Percentiles rank a stretch among this genome's conserved stretches.
Evolutionary conservation across 352 stramenopile genomes (phyloP).

Genomic region (Phytopythium cucurbitacearum): DNA sequence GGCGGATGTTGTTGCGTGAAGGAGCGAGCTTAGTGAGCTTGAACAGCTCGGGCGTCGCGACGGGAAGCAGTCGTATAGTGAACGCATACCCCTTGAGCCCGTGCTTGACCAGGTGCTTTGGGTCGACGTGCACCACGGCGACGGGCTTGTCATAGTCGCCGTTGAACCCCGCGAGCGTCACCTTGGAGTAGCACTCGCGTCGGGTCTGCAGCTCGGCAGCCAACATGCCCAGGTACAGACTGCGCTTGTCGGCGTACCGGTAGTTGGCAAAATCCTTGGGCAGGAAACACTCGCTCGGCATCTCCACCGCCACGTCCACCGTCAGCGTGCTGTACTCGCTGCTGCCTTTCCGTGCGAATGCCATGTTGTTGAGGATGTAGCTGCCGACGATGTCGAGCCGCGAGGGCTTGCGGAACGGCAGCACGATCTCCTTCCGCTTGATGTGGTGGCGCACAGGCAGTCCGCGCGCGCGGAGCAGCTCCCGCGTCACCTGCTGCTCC

Average conservation of each 20-base stretch:
- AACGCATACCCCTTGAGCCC: conserved; percentile 51
- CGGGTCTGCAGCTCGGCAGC: conserved; percentile 45
- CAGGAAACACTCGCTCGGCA: conserved; percentile 76
- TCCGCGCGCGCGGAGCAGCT: conserved; percentile 48
- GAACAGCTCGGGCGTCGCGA: conserved; percentile 66
- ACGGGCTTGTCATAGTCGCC: conserved; percentile 81
- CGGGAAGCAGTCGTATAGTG: conserved; percentile 68
- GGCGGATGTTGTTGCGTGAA: conserved; percentile 82
- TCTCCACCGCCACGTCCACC: conserved; percentile 82
- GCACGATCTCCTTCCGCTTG: conserved; percentile 82
- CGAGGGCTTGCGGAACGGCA: conserved; percentile 73
- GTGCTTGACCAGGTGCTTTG: conserved; percentile 29
- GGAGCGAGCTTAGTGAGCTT: conserved; percentile 77
- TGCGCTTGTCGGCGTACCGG: conserved; percentile 87
- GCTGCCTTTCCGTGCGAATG: conserved; percentile 46
- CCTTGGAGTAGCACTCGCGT: conserved; percentile 36
- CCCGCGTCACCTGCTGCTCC: conserved; percentile 72
- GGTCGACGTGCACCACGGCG: conserved; percentile 43
- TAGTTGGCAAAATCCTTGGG: conserved; percentile 90
- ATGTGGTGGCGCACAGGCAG: conserved; percentile 68
- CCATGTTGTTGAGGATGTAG: conserved; percentile 85
- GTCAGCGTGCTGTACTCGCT: conserved; percentile 52
- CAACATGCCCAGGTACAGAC: conserved; percentile 82
- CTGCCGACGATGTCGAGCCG: conserved; percentile 83
- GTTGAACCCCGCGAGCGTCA: conserved; percentile 64